These are phyloP conservation scores for Rhodotorula sp. DNA, from an alignment of 1,284 basidiomycete species.

Conservation along the genomic window DNA sequence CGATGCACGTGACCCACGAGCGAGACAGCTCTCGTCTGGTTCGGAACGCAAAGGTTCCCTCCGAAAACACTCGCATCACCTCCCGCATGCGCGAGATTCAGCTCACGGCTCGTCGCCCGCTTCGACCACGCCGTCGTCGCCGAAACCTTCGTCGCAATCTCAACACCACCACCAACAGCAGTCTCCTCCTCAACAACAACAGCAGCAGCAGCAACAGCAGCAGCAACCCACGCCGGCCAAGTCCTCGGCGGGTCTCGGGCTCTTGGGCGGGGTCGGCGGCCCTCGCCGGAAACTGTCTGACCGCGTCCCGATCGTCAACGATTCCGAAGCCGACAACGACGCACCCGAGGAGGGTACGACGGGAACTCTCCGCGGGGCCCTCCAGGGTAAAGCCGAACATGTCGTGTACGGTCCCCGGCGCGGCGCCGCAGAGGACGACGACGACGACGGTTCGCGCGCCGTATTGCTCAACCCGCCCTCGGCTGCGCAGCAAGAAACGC, in stretches of 20 bases:
- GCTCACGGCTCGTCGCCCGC: not conserved
- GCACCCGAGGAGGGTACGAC: slow-evolving; percentile 6
- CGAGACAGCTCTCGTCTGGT: slow-evolving; percentile 11
- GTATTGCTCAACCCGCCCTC: not conserved
- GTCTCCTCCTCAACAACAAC: not conserved
- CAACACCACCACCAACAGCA: slow-evolving; percentile 1
- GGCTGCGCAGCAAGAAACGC: not conserved
- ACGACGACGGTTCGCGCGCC: slow-evolving; percentile 3
- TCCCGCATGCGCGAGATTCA: not conserved
- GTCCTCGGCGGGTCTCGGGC: not conserved
- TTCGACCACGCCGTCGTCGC: not conserved
- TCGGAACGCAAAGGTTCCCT: not conserved
- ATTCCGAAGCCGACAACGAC: slow-evolving; percentile 21
- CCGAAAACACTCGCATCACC: not conserved
- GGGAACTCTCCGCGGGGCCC: slow-evolving; percentile 32
- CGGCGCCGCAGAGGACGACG: slow-evolving; percentile 11
- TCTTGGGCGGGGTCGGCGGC: not conserved
- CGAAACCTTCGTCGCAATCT: not conserved
- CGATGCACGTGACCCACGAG: slow-evolving; percentile 12
- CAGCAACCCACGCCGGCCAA: not conserved
- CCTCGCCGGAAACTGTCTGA: slow-evolving; percentile 20
- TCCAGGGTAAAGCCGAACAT: slow-evolving; percentile 41
- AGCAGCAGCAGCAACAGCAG: not conserved
- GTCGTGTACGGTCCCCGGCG: slow-evolving; percentile 40
- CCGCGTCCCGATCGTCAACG: slow-evolving; percentile 24